Evolutionary conservation across 1,139 yeast species (phyloP), one percentile per base, ranked within the genome.

Genomic region (Yamadazyma epiphylla): DNA sequence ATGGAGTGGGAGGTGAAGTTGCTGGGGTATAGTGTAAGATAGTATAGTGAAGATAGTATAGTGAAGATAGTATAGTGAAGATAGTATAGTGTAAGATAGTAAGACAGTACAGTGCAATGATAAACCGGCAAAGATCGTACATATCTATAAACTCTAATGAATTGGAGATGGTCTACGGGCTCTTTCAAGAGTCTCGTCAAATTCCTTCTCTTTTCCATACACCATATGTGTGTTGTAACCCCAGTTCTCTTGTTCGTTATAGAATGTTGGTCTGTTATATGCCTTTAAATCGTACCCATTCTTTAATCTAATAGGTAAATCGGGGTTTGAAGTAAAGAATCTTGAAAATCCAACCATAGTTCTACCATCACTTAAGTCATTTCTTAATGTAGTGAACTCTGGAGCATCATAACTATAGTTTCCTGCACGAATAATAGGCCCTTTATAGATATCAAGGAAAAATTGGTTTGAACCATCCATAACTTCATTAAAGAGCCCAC

Each of bases 271-370:
- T 43, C 61, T 48, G 13, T 50, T 48, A 36, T 55, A 57, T 9
- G 26, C 24, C 9, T 29, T 28, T 20, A 36, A 33, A 15, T 28
- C n/a, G 17, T 22, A 10, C 5, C 40, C 75, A 23, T 70, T 55
- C 30, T 59, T 58, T 26, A 74, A 49, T 48, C 75, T 63, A 13
- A 58, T 41, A 9, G 60, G 63, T 26, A 75, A 55, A 51, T 75
- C 80, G 3, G 80, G 80, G 51, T 73, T 75, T 5, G 77, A 56
- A 26, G 64, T 65, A 39, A 57, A 74, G 41, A 53, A 60, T 48
- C 79, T 61, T 22, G 71, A 71, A 45, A 62, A 64, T 5, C 64
- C 73, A 39, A 67, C 52, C 36, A 69, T 44, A 3, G 73, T 64
- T 41, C 70, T 49, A 26, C 51, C 61, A 38, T 64, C 58, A 38